phyloP scores from a whole-genome alignment of 1,139 yeast species.

The Zygosaccharomyces pseudobailii region DNA sequence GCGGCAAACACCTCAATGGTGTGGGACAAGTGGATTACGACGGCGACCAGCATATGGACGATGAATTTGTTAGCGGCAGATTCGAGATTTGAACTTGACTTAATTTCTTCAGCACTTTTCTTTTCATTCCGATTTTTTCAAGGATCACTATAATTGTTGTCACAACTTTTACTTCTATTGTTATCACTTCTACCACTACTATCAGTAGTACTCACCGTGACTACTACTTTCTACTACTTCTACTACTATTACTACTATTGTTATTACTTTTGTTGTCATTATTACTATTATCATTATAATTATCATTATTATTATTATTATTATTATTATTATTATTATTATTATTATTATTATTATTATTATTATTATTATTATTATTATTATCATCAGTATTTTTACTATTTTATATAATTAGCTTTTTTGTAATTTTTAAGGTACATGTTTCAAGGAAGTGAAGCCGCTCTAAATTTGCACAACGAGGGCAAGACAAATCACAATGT shows the following conservation, averaged over 20 bases:
- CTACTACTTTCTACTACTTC: not conserved
- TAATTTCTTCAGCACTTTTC: not conserved
- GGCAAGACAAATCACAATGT: too few relatives aligned
- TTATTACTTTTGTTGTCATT: not conserved
- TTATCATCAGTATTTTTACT: not conserved
- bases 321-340: not conserved
- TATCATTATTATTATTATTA: not conserved
- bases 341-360: not conserved
- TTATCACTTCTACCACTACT: not conserved
- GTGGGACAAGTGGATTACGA: conserved; percentile 27
- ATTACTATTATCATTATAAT: not conserved
- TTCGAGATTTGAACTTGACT: conserved; percentile 57
- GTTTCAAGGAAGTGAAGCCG: not conserved
- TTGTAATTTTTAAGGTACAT: not conserved
- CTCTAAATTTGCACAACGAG: not conserved
- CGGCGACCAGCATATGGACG: conserved; percentile 45
- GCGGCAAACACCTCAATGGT: conserved; percentile 10
- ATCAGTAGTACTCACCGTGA: not conserved
- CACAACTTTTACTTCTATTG: not conserved
- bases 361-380: not conserved
- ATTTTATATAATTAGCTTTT: not conserved
- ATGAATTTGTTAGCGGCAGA: conserved; percentile 85
- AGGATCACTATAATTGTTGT: not conserved
- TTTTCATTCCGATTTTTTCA: not conserved
- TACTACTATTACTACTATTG: not conserved